A percentile compares a stretch with the other conserved stretches of the same genome.
phyloP scores from a whole-genome alignment of 1,284 basidiomycete genomes.

The Cerioporus squamosus region DNA sequence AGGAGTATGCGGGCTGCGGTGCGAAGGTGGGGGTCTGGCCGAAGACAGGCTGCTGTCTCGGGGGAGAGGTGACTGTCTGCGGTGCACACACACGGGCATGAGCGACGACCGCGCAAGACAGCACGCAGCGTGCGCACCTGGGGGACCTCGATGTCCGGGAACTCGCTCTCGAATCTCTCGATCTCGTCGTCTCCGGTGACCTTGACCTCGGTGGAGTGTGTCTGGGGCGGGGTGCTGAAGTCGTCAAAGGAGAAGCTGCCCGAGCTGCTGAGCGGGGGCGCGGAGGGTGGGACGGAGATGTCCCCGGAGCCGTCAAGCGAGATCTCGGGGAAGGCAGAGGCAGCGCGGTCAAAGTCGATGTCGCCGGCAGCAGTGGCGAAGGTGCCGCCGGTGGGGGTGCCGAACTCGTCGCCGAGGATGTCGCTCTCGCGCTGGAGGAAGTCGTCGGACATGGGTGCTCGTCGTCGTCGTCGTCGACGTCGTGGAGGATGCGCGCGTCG shows the following conservation, averaged over 20 bases:
- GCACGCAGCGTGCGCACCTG: constrained; percentile 42
- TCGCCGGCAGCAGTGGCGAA: constrained; percentile 43
- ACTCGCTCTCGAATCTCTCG: constrained; percentile 89
- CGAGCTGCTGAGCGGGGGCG: constrained; percentile 27
- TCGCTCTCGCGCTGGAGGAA: constrained; percentile 41
- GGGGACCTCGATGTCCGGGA: constrained; percentile 82
- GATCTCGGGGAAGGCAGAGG: constrained; percentile 86
- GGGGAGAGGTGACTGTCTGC: constrained; percentile 8
- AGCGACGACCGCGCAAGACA: not conserved
- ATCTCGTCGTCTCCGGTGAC: constrained; percentile 89
- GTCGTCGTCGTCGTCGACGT: constrained; percentile 10
- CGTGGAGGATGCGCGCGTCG: constrained; percentile 2
- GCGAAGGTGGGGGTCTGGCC: constrained; percentile 62
- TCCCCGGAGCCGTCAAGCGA: constrained; percentile 69
- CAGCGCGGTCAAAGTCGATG: constrained; percentile 79
- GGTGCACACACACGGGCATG: not conserved
- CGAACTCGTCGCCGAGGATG: constrained; percentile 40
- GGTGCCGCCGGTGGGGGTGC: constrained; percentile 33
- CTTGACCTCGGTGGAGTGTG: constrained; percentile 59
- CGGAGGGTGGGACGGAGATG: constrained; percentile 45
- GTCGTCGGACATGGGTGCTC: constrained; percentile 33
- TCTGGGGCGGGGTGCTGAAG: constrained; percentile 55
- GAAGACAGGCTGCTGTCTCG: constrained; percentile 44
- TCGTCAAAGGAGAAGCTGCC: constrained; percentile 67
- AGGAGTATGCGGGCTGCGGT: constrained; percentile 69